Evolutionary conservation across 257 asterid species (phyloP), one percentile per base, ranked within the genome.

Genomic region (Agastache rugosa): DNA sequence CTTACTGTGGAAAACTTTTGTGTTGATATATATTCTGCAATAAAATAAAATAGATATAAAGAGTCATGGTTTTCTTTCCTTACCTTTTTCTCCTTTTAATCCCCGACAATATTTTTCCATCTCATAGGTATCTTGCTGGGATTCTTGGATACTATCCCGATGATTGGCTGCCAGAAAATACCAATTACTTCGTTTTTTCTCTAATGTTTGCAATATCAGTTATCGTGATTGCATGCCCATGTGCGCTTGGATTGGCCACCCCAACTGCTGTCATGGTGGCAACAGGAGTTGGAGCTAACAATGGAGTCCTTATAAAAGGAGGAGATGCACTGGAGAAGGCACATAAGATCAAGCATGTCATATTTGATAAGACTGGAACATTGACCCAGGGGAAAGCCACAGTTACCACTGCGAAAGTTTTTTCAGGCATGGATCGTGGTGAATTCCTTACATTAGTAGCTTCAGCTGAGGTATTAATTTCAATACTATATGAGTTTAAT

Each of bases 211-310:
- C 99, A 48, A 92, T 95, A 85, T 87, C 99, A 39, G 97, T 91
- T 64, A 90, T 95, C 19, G 99, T 95, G 76, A 87, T 95, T 76
- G 96, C 99, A 76, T 95, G 99, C 47, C 98, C 99, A 35, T 95
- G 99, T 73, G 99, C 99, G 63, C 98, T 95, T 87, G 99, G 99
- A 17, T 82, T 95, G 88, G 99, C 99, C 66, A 95, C 99, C 76
- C 99, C 99, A 76, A 95, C 99, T 4, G 99, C 99, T 71, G 93
- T 95, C 75, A 95, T 95, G 99, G 99, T 95, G 34, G 97, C 99
- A 56, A 92, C 99, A 11, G 98, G 99, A 14, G 98, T 95, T 74
- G 99, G 99, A 77, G 99, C 99, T 74, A 87, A 86, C 80, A 93
- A 95, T 75, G 98, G 99, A 20, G 99, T 95, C 77, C 93, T 95